Evolutionary conservation across 495 filamentous ascomycete genomes (phyloP).

Genomic region (Achaetomiella virescens): DNA sequence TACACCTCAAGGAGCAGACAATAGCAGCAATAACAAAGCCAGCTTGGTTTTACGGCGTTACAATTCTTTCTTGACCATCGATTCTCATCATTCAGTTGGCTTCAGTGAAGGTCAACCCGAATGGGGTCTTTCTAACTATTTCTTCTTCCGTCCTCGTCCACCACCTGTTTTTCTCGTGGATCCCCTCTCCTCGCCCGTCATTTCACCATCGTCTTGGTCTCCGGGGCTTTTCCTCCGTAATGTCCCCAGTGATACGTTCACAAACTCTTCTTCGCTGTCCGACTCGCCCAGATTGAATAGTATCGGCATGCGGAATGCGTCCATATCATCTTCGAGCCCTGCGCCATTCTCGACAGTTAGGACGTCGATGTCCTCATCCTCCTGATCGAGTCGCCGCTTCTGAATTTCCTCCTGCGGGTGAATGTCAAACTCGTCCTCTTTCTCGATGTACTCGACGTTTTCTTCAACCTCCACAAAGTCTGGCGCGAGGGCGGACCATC

Average conservation of each 20-base stretch:
- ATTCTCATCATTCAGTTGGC: too few relatives aligned
- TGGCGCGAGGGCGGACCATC: slow-evolving; percentile 93
- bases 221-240: slow-evolving; percentile 65
- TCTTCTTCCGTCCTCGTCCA: slow-evolving; percentile 24
- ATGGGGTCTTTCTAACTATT: background rate
- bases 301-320: slow-evolving; percentile 78
- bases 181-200: slow-evolving; percentile 29
- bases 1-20: background rate
- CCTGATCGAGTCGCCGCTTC: slow-evolving; percentile 77
- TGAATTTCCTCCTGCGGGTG: slow-evolving; percentile 93
- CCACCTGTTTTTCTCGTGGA: slow-evolving; percentile 24
- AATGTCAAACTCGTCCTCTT: slow-evolving; percentile 96
- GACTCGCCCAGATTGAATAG: slow-evolving; percentile 71
- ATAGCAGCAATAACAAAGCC: background rate
- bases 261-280: slow-evolving; percentile 79
- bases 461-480: slow-evolving; percentile 98
- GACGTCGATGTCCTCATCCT: slow-evolving; percentile 83
- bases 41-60: background rate
- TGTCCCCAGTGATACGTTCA: slow-evolving; percentile 76
- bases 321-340: slow-evolving; percentile 49
- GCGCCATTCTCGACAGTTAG: slow-evolving; percentile 66
- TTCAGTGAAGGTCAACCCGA: too few relatives aligned
- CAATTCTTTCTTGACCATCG: too few relatives aligned
- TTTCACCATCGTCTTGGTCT: slow-evolving; percentile 40
- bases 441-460: slow-evolving; percentile 92